These are phyloP conservation scores for Plenodomus lindquistii DNA, from an alignment of 2,329 filamentous ascomycete genomes.

Conservation along the genomic window DNA sequence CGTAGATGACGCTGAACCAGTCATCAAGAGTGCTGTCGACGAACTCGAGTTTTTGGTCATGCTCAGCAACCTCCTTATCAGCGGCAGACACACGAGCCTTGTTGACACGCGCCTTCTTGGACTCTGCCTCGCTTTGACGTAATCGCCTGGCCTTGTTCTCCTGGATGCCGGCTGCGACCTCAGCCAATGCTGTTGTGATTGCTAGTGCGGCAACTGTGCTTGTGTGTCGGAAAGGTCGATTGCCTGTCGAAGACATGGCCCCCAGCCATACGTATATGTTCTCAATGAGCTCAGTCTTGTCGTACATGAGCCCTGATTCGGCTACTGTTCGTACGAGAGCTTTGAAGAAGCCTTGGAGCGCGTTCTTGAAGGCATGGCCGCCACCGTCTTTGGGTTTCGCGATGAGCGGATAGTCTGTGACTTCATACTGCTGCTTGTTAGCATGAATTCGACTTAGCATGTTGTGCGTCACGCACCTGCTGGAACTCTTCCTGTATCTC, in stretches of 20 bases:
- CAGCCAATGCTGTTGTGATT: constrained; percentile 77
- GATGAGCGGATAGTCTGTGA: constrained; percentile 89
- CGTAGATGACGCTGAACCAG: constrained; percentile 89
- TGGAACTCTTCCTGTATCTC: constrained; percentile 91
- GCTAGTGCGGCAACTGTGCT: constrained; percentile 82
- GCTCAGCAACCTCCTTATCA: constrained; percentile 71
- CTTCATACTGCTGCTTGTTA: constrained; percentile 61
- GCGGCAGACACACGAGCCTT: constrained; percentile 76
- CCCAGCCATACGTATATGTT: constrained; percentile 89
- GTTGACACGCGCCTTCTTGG: constrained; percentile 73
- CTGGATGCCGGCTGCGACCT: constrained; percentile 71
- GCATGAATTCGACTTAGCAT: background rate
- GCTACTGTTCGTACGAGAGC: constrained; percentile 77
- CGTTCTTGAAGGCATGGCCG: constrained; percentile 75
- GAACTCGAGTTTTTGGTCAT: constrained; percentile 68
- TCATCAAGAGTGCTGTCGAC: constrained; percentile 77
- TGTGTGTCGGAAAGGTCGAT: constrained; percentile 91
- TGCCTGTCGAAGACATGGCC: constrained; percentile 84
- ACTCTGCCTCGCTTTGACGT: constrained; percentile 78
- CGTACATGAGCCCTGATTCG: constrained; percentile 80
- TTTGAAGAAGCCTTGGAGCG: constrained; percentile 77
- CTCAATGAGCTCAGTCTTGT: constrained; percentile 75
- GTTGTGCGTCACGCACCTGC: constrained; percentile 58
- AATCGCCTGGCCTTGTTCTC: constrained; percentile 74
- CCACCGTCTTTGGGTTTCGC: constrained; percentile 78